These are phyloP conservation scores for Petunia axillaris DNA, from an alignment of 257 asterid species.

Conservation along the genomic window DNA sequence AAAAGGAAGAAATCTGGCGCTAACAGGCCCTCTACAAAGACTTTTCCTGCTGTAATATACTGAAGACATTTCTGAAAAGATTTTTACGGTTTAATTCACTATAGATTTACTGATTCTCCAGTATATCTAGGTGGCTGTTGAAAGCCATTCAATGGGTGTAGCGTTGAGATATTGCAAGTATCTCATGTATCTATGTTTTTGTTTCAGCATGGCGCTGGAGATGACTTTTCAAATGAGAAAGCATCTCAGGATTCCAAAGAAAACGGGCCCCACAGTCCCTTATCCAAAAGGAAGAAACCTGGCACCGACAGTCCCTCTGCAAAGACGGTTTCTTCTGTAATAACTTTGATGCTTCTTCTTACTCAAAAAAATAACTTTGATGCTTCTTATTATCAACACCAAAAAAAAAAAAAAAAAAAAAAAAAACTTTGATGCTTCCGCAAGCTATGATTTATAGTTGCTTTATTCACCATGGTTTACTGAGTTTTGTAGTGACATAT, in stretches of 20 bases:
- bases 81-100: slow-evolving; percentile 21
- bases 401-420: too few relatives aligned
- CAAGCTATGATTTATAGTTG: slow-evolving; percentile 21
- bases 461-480: slow-evolving; percentile 17
- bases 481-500: slow-evolving; percentile 35
- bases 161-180: slow-evolving; percentile 16
- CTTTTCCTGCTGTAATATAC: slow-evolving; percentile 23
- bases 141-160: slow-evolving; percentile 10
- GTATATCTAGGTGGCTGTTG: slow-evolving; percentile 19
- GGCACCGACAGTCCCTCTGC: slow-evolving; percentile 1
- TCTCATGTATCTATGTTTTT: slow-evolving; percentile 15
- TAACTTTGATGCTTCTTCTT: not conserved
- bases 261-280: slow-evolving; percentile 10
- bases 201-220: slow-evolving; percentile 27
- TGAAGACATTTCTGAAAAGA: slow-evolving; percentile 11
- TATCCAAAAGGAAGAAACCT: slow-evolving; percentile 26
- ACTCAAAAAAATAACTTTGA: too few relatives aligned
- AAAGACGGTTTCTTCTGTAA: slow-evolving; percentile 26
- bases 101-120: slow-evolving; percentile 21
- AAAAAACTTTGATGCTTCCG: slow-evolving; percentile 19
- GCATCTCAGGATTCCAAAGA: slow-evolving; percentile 17
- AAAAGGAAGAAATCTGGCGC: slow-evolving; percentile 19
- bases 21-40: slow-evolving; percentile 15
- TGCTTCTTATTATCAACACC: too few relatives aligned
- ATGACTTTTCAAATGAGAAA: slow-evolving; percentile 21